Evolutionary conservation across 139 green algal genomes (phyloP), one percentile per base, ranked within the genome.

Genomic region (Eudorina sp.): DNA sequence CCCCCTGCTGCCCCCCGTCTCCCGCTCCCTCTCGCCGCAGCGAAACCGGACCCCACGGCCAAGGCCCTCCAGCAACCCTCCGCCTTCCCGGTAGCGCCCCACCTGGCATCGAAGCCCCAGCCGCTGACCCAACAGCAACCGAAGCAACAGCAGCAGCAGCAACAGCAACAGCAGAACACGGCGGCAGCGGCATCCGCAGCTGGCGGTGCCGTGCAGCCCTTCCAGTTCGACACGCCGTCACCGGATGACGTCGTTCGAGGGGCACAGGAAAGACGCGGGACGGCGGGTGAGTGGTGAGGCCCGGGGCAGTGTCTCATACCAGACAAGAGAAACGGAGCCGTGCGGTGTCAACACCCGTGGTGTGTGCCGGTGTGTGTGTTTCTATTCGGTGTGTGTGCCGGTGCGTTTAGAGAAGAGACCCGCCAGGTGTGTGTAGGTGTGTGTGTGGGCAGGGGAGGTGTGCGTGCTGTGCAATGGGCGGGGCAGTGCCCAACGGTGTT

Each of bases 181-280:
- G 41, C 14, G 29, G 46, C 73, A 43, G 73, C 70, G 55, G 73
- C 27, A n/a, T 27, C 45, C 43, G 25, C 45, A 29, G 45, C 25
- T 8, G 23, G 45, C 27, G 43, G 0, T 4, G 73, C 45, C 23
- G 25, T 46, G n/a, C 45, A 48, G 46, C 60, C 80, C 0, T 97
- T 96, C 82, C 53, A 87, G 0, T 97, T 97, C 68, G 89, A 91
- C 89, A 92, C 90, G 46, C 94, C 94, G 25, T 97, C 95, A 7
- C 95, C 95, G 0, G 95, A 97, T 68, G 95, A 97, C 69, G 70
- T 29, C 0, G 92, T 96, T 18, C 77, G 81, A 0, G 78, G 69
- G 51, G 93, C 91, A 25, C 95, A 93, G 83, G 89, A 82, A 60
- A 66, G 66, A 18, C 68, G 85, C n/a, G 41, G 70, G 58, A 9